Evolutionary conservation across 2,329 filamentous ascomycete genomes (phyloP), one percentile per base, ranked within the genome.

Genomic region (Hawksworthiomyces lignivorus): DNA sequence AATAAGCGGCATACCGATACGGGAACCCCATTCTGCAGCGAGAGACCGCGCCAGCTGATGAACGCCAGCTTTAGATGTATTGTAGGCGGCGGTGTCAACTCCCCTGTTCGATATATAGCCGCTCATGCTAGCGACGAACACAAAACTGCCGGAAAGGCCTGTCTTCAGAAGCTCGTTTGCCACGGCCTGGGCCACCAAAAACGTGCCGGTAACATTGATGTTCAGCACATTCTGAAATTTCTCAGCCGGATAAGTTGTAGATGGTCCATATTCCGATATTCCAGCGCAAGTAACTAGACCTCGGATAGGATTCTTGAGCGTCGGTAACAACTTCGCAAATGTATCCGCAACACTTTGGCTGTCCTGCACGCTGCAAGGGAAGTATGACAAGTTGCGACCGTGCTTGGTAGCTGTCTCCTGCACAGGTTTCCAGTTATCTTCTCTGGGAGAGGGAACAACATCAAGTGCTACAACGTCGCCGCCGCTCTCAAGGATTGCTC

Each of bases 161-260:
- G 46, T 47, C 24, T 11, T 14, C 20, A 28, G 29, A 71, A 83
- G 79, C 15, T 70, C 61, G 38, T 64, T 65, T 1, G 67, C 70
- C 0, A 60, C 62, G 4, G 82, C 83, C 50, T 85, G 82, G 0
- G 84, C 82, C 49, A 77, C 79, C n/a, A 87, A 64, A 52, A 86
- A 89, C 0, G 72, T 67, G 0, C 84, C 84, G 0, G 80, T 84
- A 1, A 80, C 75, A 54, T 89, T 89, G 54, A 88, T 72, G 42
- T 86, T 82, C 18, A 87, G 53, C 0, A 82, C 72, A 22, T 70
- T 69, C 6, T 77, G 70, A 72, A 77, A 88, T 50, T 82, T 67
- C 2, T 67, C 62, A 3, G 24, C 30, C n/a, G 38, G 17, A 17
- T 24, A 40, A 3, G 26, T 21, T 4, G n/a, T n/a, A 1, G 60